Evolutionary conservation across 805 yeast genomes (phyloP).

Genomic region (Nakazawaea wickerhamii): DNA sequence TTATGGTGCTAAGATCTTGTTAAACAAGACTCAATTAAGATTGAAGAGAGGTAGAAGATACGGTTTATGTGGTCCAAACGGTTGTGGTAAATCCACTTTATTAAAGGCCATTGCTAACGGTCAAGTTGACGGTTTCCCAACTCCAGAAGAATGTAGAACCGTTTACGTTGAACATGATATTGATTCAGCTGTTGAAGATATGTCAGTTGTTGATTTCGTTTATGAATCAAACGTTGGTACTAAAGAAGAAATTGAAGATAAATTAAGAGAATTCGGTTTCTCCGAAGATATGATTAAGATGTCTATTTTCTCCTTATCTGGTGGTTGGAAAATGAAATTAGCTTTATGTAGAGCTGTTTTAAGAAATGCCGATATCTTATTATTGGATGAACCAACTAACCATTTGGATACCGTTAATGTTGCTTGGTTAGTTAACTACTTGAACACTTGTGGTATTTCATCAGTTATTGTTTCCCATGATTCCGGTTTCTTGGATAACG

Average conservation of each 20-base stretch:
- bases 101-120: conserved; percentile 98
- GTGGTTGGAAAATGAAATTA: conserved; percentile 99
- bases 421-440: conserved; percentile 99
- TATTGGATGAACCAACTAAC: conserved; percentile 99
- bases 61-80: conserved; percentile 99
- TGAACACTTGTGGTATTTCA: conserved; percentile 96
- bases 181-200: conserved; percentile 96
- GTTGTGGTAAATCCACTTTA: conserved; percentile 99
- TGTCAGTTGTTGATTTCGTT: conserved; percentile 90
- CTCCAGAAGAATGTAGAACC: conserved; percentile 98
- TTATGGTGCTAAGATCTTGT: conserved; percentile 99
- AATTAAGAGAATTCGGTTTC: conserved; percentile 89
- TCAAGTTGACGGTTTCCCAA: conserved; percentile 99
- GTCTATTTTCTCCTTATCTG: conserved; percentile 96
- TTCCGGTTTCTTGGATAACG: conserved; percentile 98
- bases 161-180: conserved; percentile 99
- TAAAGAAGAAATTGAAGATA: conserved; percentile 62
- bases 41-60: conserved; percentile 98
- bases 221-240: conserved; percentile 76
- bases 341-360: conserved; percentile 99
- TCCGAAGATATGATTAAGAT: conserved; percentile 84
- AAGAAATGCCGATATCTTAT: conserved; percentile 95
- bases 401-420: conserved; percentile 99
- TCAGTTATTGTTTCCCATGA: conserved; percentile 99
- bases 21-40: conserved; percentile 98